Evolutionary conservation across 2,329 filamentous ascomycete species (phyloP), one percentile per base, ranked within the genome.

Genomic region (Amauroascus verrucosus): DNA sequence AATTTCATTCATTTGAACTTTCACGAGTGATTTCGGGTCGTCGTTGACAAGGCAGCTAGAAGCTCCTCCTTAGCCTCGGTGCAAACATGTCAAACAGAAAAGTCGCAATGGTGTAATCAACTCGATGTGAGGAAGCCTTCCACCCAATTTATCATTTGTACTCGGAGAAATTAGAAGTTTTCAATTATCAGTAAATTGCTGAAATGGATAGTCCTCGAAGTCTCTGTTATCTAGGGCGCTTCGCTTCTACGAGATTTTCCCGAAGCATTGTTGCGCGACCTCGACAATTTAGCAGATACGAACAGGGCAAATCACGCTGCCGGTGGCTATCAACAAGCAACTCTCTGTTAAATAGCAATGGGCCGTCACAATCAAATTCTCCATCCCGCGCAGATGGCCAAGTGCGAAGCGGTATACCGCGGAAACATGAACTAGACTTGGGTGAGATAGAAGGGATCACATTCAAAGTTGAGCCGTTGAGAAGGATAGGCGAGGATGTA

Each of bases 381-480:
- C 46, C 41, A 1, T 5, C 41, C 14, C 3, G 2, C 11, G 18
- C 9, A 52, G 30, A 20, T 4, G 20, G 40, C 20, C 50, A 38
- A 30, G 22, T 14, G 28, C 40, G 24, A 46, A 50, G 47, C 38
- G 47, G 46, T 32, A 33, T 38, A 28, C 45, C 52, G 18, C 38
- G 52, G 32, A 57, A 51, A 43, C 53, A 38, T 41, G 88, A 95
- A 61, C 78, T 95, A 56, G 82, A 76, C 43, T 86, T 93, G 63
- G 89, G 88, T 65, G 88, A 96, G 76, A 82, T 96, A 64, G 83
- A 94, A 67, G 88, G 88, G 60, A 86, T 84, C 58, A 79, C 80
- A 55, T 95, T 97, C 73, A 86, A 82, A 68, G 83, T 97, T 64
- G 88, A 95, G 76, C 93, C 93, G n/a, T 72, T 97, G 60, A 82